Evolutionary conservation across 2,329 filamentous ascomycete species (phyloP).

Genomic region (Pseudocercospora crystallina): DNA sequence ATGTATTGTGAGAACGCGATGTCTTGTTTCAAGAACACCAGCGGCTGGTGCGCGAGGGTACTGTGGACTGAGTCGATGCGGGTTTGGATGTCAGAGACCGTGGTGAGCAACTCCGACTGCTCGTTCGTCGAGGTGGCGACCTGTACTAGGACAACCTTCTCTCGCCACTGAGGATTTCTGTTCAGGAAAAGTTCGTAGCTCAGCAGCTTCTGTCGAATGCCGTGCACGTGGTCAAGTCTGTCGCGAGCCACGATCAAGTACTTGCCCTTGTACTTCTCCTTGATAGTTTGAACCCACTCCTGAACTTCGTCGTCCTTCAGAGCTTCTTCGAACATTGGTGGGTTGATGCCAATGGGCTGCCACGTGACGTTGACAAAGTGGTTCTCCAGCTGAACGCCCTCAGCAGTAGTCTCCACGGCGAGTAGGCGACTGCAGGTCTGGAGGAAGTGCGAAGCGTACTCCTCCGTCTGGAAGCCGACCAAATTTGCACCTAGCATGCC

Average conservation of each 20-base stretch:
- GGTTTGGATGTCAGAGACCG: constrained; percentile 89
- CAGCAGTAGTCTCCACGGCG: constrained; percentile 82
- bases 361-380: constrained; percentile 87
- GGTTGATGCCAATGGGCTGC: constrained; percentile 88
- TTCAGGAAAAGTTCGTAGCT: constrained; percentile 93
- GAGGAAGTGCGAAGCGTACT: constrained; percentile 91
- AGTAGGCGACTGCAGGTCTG: constrained; percentile 92
- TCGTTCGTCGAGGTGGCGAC: constrained; percentile 89
- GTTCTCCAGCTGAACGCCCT: constrained; percentile 87
- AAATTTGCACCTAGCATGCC: constrained; percentile 92
- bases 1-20: constrained; percentile 91
- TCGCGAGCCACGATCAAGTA: constrained; percentile 88
- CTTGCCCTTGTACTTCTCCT: constrained; percentile 83
- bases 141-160: constrained; percentile 86
- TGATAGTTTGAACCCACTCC: constrained; percentile 76
- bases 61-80: constrained; percentile 90
- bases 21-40: constrained; percentile 93
- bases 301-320: constrained; percentile 67
- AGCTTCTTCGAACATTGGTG: constrained; percentile 63
- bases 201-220: constrained; percentile 88
- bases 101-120: constrained; percentile 81
- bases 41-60: constrained; percentile 84
- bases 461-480: constrained; percentile 88
- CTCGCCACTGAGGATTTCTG: constrained; percentile 85
- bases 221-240: constrained; percentile 89